Base-by-base conservation (phyloP, 768 basidiomycete species). In the Hygrocybe coccinea region DNA sequence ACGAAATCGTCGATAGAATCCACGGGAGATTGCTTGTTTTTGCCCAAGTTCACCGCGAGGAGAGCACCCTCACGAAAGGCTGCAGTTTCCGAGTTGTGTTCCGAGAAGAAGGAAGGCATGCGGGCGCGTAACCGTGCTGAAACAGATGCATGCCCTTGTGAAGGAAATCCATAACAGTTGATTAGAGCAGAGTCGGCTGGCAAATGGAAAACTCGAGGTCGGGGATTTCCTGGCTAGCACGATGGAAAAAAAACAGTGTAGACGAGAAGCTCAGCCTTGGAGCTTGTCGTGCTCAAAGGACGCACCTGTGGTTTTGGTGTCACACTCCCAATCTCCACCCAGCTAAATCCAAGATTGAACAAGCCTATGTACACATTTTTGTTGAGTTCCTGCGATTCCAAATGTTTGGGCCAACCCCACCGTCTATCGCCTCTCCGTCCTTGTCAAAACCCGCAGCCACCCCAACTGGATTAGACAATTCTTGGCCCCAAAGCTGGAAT, bases 91-190 rank as follows among this genome's bases (percentile, higher is more conserved):
- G 66, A 67, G 36, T 70, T 62, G 4, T 62, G 55, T n/a, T 65
- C 67, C 19, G 65, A 67, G 45, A 70, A 74, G 63, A 87, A 88
- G 5, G 69, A 50, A 12, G 86, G 81, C 51, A 93, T 74, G 5
- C 95, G 87, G 10, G 82, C 76, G 33, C 83, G 83, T n/a, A 99
- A 73, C 41, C 87, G 86, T 50, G 83, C 79, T 45, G 97, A 79
- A 29, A 95, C 84, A 17, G 86, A 79, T 0, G 83, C 74, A 62
- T 94, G 89, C 10, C 97, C 97, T 66, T 93, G 84, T 0, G 95
- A 97, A 55, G 93, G 93, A 75, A 99, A 99, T n/a, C 97, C 97
- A 62, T 97, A 98, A 11, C 97, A 89, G 70, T 99, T 99, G 60
- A 98, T 92, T 54, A 95, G 72, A 1, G 88, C 91, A 1, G 75